A percentile compares a stretch with the other conserved stretches of the same genome.
Conservation (phyloP, 768 basidiomycete species). For the Tricholoma matsutake region DNA sequence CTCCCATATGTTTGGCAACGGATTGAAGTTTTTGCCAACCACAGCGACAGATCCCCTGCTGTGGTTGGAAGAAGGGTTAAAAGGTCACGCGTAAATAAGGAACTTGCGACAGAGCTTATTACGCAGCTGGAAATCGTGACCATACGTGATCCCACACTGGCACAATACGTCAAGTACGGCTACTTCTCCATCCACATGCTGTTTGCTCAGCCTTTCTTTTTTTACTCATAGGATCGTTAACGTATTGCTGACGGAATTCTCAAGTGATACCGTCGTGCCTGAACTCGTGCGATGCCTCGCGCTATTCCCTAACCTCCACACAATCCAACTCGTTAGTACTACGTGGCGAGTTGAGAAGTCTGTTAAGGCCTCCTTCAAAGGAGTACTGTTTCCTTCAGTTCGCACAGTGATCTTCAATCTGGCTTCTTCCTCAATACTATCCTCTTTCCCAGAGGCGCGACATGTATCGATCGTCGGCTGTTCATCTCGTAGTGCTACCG, state of each 20-base stretch:
- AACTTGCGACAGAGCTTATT: constrained; percentile 12
- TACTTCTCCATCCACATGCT: neutral
- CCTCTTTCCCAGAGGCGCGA: constrained; percentile 3
- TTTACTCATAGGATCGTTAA: constrained; percentile 14
- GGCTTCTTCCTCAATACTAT: neutral
- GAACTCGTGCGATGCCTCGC: constrained; percentile 24
- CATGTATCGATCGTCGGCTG: neutral
- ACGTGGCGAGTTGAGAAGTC: neutral
- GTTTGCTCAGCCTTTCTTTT: neutral
- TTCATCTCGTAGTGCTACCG: neutral
- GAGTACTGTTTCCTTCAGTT: constrained; percentile 2
- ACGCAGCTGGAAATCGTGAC: constrained; percentile 24
- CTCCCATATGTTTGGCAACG: constrained; percentile 14
- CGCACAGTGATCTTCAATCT: neutral
- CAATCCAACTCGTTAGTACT: constrained; percentile 13
- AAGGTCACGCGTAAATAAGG: neutral
- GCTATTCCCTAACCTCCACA: constrained; percentile 22
- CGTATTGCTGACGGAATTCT: constrained; percentile 14
- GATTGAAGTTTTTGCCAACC: constrained; percentile 19
- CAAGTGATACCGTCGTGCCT: constrained; percentile 6
- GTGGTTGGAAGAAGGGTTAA: neutral
- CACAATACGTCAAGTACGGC: constrained; percentile 17
- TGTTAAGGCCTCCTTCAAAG: neutral
- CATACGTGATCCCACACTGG: constrained; percentile 18
- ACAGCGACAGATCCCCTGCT: neutral